These are phyloP conservation scores for Geotrichum aggregatum DNA, from an alignment of 1,139 yeast genomes.

Conservation along the genomic window DNA sequence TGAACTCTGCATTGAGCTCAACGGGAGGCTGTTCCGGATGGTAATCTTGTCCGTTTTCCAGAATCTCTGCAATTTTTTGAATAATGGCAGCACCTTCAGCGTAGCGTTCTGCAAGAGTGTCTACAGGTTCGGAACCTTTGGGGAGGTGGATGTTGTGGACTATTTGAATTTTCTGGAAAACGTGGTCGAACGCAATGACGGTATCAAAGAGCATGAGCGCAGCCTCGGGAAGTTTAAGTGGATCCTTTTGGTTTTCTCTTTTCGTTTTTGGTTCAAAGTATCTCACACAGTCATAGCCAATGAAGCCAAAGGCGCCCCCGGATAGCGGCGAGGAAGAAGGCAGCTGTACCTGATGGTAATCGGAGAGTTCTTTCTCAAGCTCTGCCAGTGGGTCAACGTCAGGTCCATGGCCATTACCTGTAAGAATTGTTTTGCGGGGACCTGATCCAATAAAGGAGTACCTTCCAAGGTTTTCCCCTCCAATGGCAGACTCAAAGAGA, in stretches of 20 bases:
- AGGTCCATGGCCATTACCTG: constrained; percentile 59
- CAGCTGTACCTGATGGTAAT: constrained; percentile 62
- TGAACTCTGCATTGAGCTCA: constrained; percentile 50
- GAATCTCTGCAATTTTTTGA: constrained; percentile 49
- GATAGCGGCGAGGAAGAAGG: constrained; percentile 58
- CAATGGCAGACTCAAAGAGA: constrained; percentile 79
- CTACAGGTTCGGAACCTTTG: constrained; percentile 27
- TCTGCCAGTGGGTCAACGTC: constrained; percentile 74
- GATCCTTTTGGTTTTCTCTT: constrained; percentile 64
- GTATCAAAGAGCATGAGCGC: constrained; percentile 87
- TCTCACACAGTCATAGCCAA: constrained; percentile 92
- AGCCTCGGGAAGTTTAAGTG: constrained; percentile 81
- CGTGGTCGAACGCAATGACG: constrained; percentile 88
- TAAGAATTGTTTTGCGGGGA: constrained; percentile 75
- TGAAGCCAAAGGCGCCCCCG: constrained; percentile 96
- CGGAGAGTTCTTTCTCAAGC: constrained; percentile 66
- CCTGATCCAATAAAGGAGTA: constrained; percentile 85
- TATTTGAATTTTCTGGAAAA: constrained; percentile 85
- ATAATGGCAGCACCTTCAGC: constrained; percentile 55
- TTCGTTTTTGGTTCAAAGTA: constrained; percentile 91
- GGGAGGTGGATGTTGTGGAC: constrained; percentile 66
- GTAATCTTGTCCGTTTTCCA: constrained; percentile 47
- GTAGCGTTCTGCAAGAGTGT: constrained; percentile 44
- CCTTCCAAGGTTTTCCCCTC: constrained; percentile 85
- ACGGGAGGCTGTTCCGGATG: constrained; percentile 72